Conservation (phyloP, 352 stramenopile species). For the Globisporangium acanthophoron region DNA sequence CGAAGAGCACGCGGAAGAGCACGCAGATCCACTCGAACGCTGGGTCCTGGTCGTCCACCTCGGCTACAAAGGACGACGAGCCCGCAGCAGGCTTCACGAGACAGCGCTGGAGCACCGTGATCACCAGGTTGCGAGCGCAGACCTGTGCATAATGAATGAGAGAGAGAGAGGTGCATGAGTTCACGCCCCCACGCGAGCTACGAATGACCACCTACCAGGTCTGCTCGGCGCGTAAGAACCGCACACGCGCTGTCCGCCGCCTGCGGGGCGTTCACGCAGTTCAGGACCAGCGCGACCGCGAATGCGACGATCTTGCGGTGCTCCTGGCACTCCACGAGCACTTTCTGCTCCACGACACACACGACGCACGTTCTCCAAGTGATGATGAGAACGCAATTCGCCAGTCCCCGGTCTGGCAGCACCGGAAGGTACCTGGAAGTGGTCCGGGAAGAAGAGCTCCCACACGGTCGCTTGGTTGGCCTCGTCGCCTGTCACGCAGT, state of each 20-base stretch:
- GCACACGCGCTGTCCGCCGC: conserved; percentile 16
- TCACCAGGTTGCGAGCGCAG: conserved; percentile 58
- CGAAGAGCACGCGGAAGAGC: conserved; percentile 60
- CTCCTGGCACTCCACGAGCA: conserved; percentile 73
- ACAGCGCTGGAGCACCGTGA: conserved; percentile 73
- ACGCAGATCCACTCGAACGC: conserved; percentile 78
- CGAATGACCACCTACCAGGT: conserved; percentile 33
- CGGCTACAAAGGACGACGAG: not conserved
- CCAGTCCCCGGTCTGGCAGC: not conserved
- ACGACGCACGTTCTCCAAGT: too few species aligned
- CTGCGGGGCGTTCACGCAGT: conserved; percentile 51
- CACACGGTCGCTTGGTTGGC: conserved; percentile 48
- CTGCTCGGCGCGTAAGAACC: conserved; percentile 23
- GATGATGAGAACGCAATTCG: too few species aligned
- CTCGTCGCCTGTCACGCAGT: conserved; percentile 40
- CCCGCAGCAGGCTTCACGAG: conserved; percentile 29
- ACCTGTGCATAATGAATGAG: conserved; percentile 23
- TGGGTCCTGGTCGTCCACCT: conserved; percentile 43
- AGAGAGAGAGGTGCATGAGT: not conserved
- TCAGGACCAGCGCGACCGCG: conserved; percentile 50
- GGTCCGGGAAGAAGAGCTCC: conserved; percentile 59
- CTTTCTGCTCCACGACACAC: conserved; percentile 39
- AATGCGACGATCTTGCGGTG: conserved; percentile 77
- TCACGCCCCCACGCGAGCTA: too few species aligned
- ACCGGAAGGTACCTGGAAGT: conserved; percentile 44